Evolutionary conservation across 1,139 yeast species (phyloP).

Genomic region (Blastobotrys malaysiensis): DNA sequence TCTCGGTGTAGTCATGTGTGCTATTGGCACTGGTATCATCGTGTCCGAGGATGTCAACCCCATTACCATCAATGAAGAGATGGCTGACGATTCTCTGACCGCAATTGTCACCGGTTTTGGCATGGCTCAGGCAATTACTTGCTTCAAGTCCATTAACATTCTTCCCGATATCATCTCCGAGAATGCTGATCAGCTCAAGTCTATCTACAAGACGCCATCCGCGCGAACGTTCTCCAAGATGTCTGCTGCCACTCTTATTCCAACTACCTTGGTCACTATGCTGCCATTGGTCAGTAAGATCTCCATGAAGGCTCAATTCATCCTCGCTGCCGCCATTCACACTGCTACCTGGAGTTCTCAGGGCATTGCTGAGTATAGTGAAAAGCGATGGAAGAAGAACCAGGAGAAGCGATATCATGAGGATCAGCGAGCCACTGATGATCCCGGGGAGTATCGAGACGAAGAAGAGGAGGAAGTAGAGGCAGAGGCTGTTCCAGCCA

Average conservation of each 20-base stretch:
- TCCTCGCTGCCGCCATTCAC: neutral
- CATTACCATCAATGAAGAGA: neutral
- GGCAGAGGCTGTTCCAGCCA: neutral
- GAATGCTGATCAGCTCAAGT: neutral
- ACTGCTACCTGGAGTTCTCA: neutral
- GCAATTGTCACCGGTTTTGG: neutral
- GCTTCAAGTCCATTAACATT: conserved; percentile 2
- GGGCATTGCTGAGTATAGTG: neutral
- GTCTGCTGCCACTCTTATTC: neutral
- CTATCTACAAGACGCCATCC: neutral
- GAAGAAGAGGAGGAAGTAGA: neutral
- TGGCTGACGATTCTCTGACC: neutral
- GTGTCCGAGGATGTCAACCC: neutral
- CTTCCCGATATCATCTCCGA: conserved; percentile 1
- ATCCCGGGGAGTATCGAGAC: neutral
- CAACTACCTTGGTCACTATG: conserved; percentile 1
- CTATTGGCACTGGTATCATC: neutral
- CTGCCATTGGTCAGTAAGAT: neutral
- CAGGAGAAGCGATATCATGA: neutral
- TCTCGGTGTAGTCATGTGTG: neutral
- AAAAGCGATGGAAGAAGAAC: neutral
- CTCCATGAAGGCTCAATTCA: neutral
- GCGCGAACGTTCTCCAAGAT: conserved; percentile 1
- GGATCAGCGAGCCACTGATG: neutral
- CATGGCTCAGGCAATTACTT: neutral